phyloP scores from a whole-genome alignment of 352 stramenopile species.

The Pythium brassicae region DNA sequence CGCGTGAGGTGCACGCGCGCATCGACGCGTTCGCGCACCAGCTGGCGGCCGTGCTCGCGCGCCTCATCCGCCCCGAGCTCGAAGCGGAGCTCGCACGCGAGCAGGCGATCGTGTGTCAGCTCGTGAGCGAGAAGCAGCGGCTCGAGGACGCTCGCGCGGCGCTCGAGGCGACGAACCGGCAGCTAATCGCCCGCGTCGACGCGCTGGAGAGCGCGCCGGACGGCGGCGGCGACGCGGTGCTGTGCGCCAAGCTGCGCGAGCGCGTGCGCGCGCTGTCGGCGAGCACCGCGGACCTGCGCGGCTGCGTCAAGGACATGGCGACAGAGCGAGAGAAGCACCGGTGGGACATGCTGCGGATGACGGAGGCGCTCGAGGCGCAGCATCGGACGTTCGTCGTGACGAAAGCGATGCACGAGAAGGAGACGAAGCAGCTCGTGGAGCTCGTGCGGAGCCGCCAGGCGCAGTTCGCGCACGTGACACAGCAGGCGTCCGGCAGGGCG shows the following conservation, averaged over 20 bases:
- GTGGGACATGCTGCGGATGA: constrained; percentile 30
- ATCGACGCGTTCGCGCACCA: constrained; percentile 33
- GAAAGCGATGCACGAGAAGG: constrained; percentile 62
- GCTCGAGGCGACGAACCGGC: constrained; percentile 18
- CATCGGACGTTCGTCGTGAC: constrained; percentile 44
- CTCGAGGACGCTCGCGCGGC: constrained; percentile 15
- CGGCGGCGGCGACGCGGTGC: constrained; percentile 35
- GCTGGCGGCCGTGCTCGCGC: constrained; percentile 20
- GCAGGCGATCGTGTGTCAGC: constrained; percentile 11
- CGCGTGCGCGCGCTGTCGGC: constrained; percentile 22
- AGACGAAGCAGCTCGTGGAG: constrained; percentile 53
- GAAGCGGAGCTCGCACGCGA: constrained; percentile 31
- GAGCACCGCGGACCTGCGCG: constrained; percentile 18
- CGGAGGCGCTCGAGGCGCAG: constrained; percentile 24
- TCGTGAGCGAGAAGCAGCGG: constrained; percentile 34
- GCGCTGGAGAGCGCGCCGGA: constrained; percentile 29
- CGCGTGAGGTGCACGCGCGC: constrained; percentile 13
- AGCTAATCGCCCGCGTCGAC: constrained; percentile 26
- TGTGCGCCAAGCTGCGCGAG: constrained; percentile 49
- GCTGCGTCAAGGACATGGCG: constrained; percentile 21
- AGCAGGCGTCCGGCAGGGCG: constrained; percentile 15
- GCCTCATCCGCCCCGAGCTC: constrained; percentile 31
- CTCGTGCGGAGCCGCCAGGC: constrained; percentile 34
- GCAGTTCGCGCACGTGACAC: constrained; percentile 35
- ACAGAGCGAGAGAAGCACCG: constrained; percentile 30